Evolutionary conservation across 2,329 filamentous ascomycete species (phyloP).

Genomic region (Aurifilum marmelostoma): DNA sequence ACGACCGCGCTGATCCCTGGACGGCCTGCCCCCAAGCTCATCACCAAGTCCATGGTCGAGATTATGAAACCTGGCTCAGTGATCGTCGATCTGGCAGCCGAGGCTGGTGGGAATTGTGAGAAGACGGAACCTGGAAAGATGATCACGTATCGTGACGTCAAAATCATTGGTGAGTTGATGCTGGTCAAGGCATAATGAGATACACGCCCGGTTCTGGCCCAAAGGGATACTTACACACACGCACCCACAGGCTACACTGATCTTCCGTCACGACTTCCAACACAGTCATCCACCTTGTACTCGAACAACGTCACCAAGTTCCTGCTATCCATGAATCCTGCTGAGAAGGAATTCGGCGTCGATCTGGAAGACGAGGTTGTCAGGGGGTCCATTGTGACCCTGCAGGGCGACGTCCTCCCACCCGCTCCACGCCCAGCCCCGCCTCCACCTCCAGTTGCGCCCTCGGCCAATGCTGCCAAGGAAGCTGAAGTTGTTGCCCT

Average conservation of each 20-base stretch:
- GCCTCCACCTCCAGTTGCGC: constrained; percentile 56
- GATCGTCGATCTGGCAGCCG: constrained; percentile 84
- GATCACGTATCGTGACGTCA: constrained; percentile 74
- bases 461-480: constrained; percentile 55
- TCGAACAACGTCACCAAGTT: constrained; percentile 95
- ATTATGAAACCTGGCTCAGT: constrained; percentile 91
- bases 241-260: constrained; percentile 72
- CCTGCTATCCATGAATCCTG: constrained; percentile 77
- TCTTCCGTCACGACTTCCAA: constrained; percentile 81
- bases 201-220: neutral
- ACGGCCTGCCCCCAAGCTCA: constrained; percentile 78
- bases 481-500: constrained; percentile 66
- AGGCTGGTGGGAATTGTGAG: constrained; percentile 87
- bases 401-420: constrained; percentile 75
- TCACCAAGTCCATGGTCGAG: constrained; percentile 77
- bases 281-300: constrained; percentile 87
- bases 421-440: constrained; percentile 71
- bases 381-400: constrained; percentile 80
- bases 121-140: constrained; percentile 76
- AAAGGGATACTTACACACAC: neutral
- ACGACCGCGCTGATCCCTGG: constrained; percentile 92
- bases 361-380: constrained; percentile 85
- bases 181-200: neutral
- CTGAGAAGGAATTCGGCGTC: constrained; percentile 78
- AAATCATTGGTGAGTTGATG: constrained; percentile 70